Evolutionary conservation across 2,329 filamentous ascomycete genomes (phyloP), one percentile per base, ranked within the genome.

Genomic region (Stemphylium vesicarium): DNA sequence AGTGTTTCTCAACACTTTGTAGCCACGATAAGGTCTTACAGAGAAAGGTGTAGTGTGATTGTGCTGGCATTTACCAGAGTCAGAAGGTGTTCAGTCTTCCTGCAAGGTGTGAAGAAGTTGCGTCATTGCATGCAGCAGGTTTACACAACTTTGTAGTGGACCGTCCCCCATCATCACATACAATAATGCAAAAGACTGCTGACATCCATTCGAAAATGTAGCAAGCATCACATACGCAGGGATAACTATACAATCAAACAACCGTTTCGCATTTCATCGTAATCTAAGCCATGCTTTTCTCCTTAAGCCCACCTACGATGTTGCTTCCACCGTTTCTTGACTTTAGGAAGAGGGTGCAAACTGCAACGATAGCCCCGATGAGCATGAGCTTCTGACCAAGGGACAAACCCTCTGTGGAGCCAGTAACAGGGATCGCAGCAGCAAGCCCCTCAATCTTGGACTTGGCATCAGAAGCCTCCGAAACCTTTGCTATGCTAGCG

Each of bases 321-420:
- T 50, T 56, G 38, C 51, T 58, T 31, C 60, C 60, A 37, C 66
- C 68, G 43, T 57, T 57, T 39, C 75, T 70, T 40, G 72, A 75
- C 57, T 69, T 75, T 53, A 80, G 50, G 59, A 78, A 79, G 42
- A 77, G 58, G 43, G 69, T 67, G 50, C 79, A 80, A 41, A 76
- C 67, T 33, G 70, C 74, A 52, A 81, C 66, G 52, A 83, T 75
- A 39, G 76, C 71, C 24, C 70, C 77, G 43, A 80, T 57, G 56
- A 80, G 70, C 56, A 79, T 75, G 32, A 81, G 50, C 74, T 82
- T 83, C 59, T 77, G 73, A 32, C 71, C 63, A 54, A 75, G 59
- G 48, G 77, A 78, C 48, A 82, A 66, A 29, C 79, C 79, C 48
- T 74, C 66, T 22, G 61, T 63, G 42, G 56, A 31, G 15, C 56